Evolutionary conservation across 2,329 filamentous ascomycete genomes (phyloP), one percentile per base, ranked within the genome.

Genomic region (Moelleriella libera): DNA sequence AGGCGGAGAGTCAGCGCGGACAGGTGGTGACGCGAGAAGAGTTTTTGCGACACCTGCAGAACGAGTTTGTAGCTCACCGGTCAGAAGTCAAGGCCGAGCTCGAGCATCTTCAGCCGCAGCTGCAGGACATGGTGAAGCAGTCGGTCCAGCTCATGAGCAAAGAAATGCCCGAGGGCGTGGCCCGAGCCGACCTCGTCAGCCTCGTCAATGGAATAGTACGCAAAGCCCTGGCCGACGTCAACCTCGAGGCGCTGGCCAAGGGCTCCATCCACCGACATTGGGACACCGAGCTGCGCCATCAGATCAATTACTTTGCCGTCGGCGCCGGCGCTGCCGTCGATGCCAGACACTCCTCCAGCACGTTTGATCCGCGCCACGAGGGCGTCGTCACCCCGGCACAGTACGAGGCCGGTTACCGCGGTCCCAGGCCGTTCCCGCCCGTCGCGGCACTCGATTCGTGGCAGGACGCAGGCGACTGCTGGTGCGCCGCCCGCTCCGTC

Each of bases 401-500:
- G 0, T 51, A 50, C 30, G 45, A 51, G 30, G 54, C 55, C 5
- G 60, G 58, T 1, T 5, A 57, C 21, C 41, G 47, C 2, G 52
- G 53, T 39, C 53, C 54, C 1, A 47, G 14, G 7, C 37, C 47
- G 31, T 47, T 49, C 3, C 65, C 71, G 1, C 71, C 74, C 0
- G 57, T 67, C n/a, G 62, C 70, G 0, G 87, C 84, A 1, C 70
- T 95, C 2, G 45, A 48, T 2, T 65, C 70, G 4, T 95, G 89
- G 88, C 69, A 80, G 8, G 85, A 94, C 45, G 75, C 83, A 34
- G 86, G 85, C 21, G 85, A 97, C 51, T 94, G 88, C 63, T 97
- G 88, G 85, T 97, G 90, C 62, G 80, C 83, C 5, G 72, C 69
- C 0, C 59, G 57, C 4, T 65, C 66, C 1, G 53, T 58, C 9